Evolutionary conservation across 2,329 filamentous ascomycete species (phyloP).

Genomic region (Aspergillus sp.): DNA sequence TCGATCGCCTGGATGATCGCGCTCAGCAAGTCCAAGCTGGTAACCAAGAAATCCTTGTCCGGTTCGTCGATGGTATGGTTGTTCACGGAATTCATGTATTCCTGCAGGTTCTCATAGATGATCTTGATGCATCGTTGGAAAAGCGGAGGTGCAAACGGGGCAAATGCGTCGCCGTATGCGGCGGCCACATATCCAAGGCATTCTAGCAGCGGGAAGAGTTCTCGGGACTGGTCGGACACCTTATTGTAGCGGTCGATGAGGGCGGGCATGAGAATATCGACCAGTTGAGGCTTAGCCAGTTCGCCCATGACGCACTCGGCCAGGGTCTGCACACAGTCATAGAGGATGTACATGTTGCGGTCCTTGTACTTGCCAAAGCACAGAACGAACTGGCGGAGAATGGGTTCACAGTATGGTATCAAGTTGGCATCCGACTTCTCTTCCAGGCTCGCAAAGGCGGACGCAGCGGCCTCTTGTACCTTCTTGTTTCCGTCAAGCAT

Average conservation of each 20-base stretch:
- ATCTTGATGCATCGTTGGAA: slow-evolving; percentile 87
- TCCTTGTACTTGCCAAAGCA: slow-evolving; percentile 98
- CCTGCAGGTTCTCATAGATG: slow-evolving; percentile 87
- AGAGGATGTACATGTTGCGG: slow-evolving; percentile 97
- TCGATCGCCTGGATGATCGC: slow-evolving; percentile 90
- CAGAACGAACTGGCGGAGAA: slow-evolving; percentile 85
- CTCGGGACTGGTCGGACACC: slow-evolving; percentile 83
- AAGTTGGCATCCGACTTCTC: slow-evolving; percentile 83
- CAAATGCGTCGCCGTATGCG: slow-evolving; percentile 77
- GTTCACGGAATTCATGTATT: slow-evolving; percentile 67
- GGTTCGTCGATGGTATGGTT: slow-evolving; percentile 72
- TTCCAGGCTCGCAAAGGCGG: slow-evolving; percentile 92
- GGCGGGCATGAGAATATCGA: slow-evolving; percentile 86
- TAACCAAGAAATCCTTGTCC: slow-evolving; percentile 96
- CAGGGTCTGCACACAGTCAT: slow-evolving; percentile 96
- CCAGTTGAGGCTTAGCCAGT: slow-evolving; percentile 77
- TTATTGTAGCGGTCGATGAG: slow-evolving; percentile 85
- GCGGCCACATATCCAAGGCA: slow-evolving; percentile 92
- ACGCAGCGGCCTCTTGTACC: slow-evolving; percentile 93
- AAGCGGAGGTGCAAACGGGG: slow-evolving; percentile 81
- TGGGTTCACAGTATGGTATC: slow-evolving; percentile 82
- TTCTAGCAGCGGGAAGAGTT: slow-evolving; percentile 93
- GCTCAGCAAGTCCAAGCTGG: slow-evolving; percentile 88
- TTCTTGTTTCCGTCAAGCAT: slow-evolving; percentile 99
- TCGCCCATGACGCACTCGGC: slow-evolving; percentile 85